Base-by-base conservation (phyloP, 768 basidiomycete genomes). In the Suillus brevipes region DNA sequence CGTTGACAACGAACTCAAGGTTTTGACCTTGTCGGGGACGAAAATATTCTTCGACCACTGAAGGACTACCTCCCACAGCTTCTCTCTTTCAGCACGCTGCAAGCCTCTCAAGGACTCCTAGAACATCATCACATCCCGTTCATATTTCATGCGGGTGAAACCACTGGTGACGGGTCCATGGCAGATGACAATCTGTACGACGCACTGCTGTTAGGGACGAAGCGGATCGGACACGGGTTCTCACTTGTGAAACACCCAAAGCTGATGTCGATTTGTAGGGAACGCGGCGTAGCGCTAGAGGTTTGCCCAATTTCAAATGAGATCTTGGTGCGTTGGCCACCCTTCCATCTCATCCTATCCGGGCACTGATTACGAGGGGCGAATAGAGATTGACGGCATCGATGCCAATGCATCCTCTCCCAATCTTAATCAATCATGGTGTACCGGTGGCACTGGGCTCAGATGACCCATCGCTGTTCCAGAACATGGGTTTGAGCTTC, bases 261-360 rank as follows among this genome's bases (percentile, higher is more conserved):
- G 67, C 77, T 93, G 37, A 85, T 93, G 76, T 78, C 88, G 47
- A 82, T 84, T 8, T 92, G 91, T 74, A 80, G 84, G 53, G 83
- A 90, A 67, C 80, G 79, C 61, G 80, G 79, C 6, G 89, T 94
- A 66, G 82, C 87, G 1, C 71, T 92, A 23, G 92, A 93, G 77
- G 83, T 91, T 28, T 92, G 91, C 72, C 91, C 92, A 2, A 91
- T 93, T 66, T 93, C 90, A 59, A 91, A 93, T 65, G 90, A 92
- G 70, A 85, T 92, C 43, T 76, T 93, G 74, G 90, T 90, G 72
- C 74, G 70, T 65, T 61, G 25, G 16, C 23, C 67, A 60, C 6
- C 42, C 1, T 55, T 52, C 52, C 12, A 31, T 55, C 38, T 9
- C 23, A 52, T 34, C 12, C 49, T 28, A 49, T 49, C 63, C 2